phyloP scores from a whole-genome alignment of 2,329 filamentous ascomycete species.

The Scytalidium sp. region DNA sequence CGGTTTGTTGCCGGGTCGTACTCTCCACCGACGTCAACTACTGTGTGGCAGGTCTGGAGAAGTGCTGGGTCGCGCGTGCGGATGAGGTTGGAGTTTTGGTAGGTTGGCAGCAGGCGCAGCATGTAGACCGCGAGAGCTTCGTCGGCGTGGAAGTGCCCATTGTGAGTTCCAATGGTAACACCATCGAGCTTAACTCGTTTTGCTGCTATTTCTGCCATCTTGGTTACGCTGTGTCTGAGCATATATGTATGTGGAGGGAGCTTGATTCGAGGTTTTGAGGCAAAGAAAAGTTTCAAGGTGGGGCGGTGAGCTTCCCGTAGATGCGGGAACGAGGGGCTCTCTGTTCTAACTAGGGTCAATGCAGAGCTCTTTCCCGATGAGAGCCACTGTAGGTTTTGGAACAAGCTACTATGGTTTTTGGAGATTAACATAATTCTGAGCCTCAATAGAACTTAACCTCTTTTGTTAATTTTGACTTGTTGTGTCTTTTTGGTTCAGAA shows the following conservation, averaged over 20 bases:
- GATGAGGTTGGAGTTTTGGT: slow-evolving; percentile 69
- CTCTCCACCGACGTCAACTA: slow-evolving; percentile 96
- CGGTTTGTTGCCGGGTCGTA: slow-evolving; percentile 76
- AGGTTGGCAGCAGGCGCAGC: slow-evolving; percentile 83
- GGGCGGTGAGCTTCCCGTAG: too few species aligned
- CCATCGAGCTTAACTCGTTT: slow-evolving; percentile 81
- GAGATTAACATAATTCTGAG: too few species aligned
- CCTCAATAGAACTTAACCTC: too few species aligned
- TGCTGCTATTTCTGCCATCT: slow-evolving; percentile 67
- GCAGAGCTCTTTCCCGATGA: too few species aligned
- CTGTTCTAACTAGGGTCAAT: too few species aligned
- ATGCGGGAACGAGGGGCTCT: too few species aligned
- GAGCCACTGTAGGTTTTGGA: too few species aligned
- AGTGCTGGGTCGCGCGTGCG: slow-evolving; percentile 82
- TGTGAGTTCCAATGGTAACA: slow-evolving; percentile 76
- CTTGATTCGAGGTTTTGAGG: too few species aligned
- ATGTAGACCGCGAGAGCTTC: slow-evolving; percentile 97
- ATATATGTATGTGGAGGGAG: slow-evolving; percentile 30
- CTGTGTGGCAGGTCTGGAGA: slow-evolving; percentile 83
- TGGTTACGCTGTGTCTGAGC: slow-evolving; percentile 40
- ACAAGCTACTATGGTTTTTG: too few species aligned
- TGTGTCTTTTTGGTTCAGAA: too few species aligned
- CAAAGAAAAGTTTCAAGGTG: too few species aligned
- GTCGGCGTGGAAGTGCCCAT: slow-evolving; percentile 97
- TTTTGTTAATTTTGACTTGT: too few species aligned